Conservation (phyloP, 192 early-diverging fungal species). For the Backusella westeae region DNA sequence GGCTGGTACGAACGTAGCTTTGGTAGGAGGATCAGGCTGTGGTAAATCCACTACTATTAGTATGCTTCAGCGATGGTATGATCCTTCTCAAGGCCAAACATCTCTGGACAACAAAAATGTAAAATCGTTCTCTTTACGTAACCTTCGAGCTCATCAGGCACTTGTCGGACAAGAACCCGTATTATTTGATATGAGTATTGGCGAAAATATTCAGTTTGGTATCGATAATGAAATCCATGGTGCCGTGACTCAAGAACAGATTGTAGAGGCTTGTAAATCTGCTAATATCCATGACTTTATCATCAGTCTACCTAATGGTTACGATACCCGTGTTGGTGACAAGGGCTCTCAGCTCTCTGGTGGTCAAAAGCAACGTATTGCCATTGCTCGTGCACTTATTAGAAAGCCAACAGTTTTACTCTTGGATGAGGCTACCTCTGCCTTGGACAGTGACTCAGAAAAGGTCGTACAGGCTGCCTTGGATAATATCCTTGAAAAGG, state of each 20-base stretch:
- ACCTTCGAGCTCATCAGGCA: conserved; percentile 72
- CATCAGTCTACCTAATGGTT: conserved; percentile 52
- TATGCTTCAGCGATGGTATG: conserved; percentile 81
- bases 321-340: conserved; percentile 67
- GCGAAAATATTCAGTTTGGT: conserved; percentile 87
- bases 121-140: conserved; percentile 58
- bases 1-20: conserved; percentile 76
- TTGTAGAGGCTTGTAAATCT: conserved; percentile 50
- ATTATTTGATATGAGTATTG: conserved; percentile 83
- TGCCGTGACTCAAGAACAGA: conserved; percentile 48
- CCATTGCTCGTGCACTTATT: conserved; percentile 85
- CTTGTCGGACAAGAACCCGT: conserved; percentile 95
- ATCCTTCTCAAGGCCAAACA: conserved; percentile 58
- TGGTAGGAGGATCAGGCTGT: conserved; percentile 85
- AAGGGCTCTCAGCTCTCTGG: conserved; percentile 60
- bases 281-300: conserved; percentile 71
- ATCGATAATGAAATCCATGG: conserved; percentile 32
- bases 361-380: conserved; percentile 81
- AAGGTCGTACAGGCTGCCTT: conserved; percentile 67
- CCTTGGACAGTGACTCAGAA: conserved; percentile 68
- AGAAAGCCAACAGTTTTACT: conserved; percentile 81
- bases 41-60: conserved; percentile 75
- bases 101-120: conserved; percentile 60
- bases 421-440: conserved; percentile 82
- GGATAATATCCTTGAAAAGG: conserved; percentile 60